Percentiles rank a stretch among this genome's conserved stretches.
Evolutionary conservation across 768 basidiomycete genomes (phyloP).

Genomic region (Pisolithus orientalis): DNA sequence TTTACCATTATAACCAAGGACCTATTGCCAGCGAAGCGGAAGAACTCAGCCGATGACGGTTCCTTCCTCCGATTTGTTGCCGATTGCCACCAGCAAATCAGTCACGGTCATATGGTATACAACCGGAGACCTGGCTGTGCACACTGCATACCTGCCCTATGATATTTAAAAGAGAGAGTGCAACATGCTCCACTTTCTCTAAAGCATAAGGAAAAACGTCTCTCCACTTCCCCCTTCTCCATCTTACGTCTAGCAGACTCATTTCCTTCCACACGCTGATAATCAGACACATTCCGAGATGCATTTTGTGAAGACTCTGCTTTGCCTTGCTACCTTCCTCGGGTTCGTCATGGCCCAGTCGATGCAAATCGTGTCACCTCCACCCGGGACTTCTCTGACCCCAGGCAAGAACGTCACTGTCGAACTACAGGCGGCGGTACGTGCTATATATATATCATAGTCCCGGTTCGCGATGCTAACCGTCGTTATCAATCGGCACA

Average conservation of each 20-base stretch:
- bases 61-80: too few relatives aligned
- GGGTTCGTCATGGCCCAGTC: slow-evolving; percentile 12
- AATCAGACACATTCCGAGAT: slow-evolving; percentile 1
- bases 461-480: background rate
- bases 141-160: too few relatives aligned
- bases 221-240: background rate
- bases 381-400: slow-evolving; percentile 5
- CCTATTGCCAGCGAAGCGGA: too few relatives aligned
- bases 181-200: too few relatives aligned
- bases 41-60: too few relatives aligned
- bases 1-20: too few relatives aligned
- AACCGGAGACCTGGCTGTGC: too few relatives aligned
- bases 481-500: too few relatives aligned
- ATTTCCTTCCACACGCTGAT: background rate
- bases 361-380: slow-evolving; percentile 6
- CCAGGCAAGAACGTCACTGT: slow-evolving; percentile 8
- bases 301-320: slow-evolving; percentile 8
- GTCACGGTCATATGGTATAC: too few relatives aligned
- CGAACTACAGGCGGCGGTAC: slow-evolving; percentile 14
- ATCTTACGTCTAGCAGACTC: background rate
- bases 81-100: too few relatives aligned
- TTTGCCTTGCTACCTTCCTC: slow-evolving; percentile 12
- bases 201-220: background rate
- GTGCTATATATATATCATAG: background rate
- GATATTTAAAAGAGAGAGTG: too few relatives aligned